Percentiles rank a stretch among this genome's conserved stretches.
These are phyloP conservation scores for Lactarius sp. DNA, from an alignment of 768 basidiomycete species.

Conservation along the genomic window DNA sequence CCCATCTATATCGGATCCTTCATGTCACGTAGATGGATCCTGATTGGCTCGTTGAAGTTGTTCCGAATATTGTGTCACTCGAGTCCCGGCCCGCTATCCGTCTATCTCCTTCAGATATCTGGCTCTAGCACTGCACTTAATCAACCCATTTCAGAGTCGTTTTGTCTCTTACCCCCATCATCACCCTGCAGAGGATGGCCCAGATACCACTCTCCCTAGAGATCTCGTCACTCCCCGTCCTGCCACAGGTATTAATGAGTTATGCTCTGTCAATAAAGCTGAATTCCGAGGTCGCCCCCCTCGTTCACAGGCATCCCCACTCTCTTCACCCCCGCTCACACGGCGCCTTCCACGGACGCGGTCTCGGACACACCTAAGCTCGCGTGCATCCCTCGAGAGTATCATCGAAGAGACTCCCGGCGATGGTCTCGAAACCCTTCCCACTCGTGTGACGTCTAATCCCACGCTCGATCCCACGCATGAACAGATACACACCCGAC, in stretches of 20 bases:
- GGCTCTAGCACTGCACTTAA: neutral
- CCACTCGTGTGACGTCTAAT: neutral
- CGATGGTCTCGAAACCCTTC: slow-evolving; percentile 1
- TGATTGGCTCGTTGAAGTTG: slow-evolving; percentile 8
- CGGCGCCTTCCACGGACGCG: slow-evolving; percentile 20
- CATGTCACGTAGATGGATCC: slow-evolving; percentile 11
- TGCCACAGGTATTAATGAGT: slow-evolving; percentile 10
- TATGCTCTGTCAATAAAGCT: neutral
- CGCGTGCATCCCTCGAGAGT: slow-evolving; percentile 23
- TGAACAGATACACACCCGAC: neutral
- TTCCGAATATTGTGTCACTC: slow-evolving; percentile 19
- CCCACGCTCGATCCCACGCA: slow-evolving; percentile 3
- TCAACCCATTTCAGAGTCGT: neutral
- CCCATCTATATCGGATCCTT: slow-evolving; percentile 12
- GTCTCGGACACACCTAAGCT: slow-evolving; percentile 17
- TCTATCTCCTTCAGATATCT: neutral
- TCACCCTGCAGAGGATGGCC: slow-evolving; percentile 1
- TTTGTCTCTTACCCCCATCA: slow-evolving; percentile 7
- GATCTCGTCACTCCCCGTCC: neutral
- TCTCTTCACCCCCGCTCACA: slow-evolving; percentile 14
- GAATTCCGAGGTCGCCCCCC: neutral
- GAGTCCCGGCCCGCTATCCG: slow-evolving; percentile 8
- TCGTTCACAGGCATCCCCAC: slow-evolving; percentile 4
- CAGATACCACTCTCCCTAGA: neutral
- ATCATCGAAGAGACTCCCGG: slow-evolving; percentile 19